phyloP scores from a whole-genome alignment of 169 alveolate genomes.

The Plasmodium inui region DNA sequence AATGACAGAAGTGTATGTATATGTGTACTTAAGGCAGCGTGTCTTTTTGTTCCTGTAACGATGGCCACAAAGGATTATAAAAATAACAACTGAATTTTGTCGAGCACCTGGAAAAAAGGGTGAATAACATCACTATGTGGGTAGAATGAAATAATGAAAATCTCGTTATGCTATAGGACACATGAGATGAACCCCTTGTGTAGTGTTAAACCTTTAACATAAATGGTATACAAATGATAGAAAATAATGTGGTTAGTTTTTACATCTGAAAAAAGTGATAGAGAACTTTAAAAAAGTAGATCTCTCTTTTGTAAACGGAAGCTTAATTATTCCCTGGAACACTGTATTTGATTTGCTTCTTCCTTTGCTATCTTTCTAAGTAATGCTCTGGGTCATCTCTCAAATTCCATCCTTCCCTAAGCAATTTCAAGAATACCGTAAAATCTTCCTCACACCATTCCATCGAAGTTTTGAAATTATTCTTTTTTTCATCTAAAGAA shows the following conservation, averaged over 20 bases:
- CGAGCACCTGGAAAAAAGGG: not conserved
- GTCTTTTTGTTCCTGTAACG: not conserved
- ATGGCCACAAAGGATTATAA: not conserved
- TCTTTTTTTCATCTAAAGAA: not conserved
- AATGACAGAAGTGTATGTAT: not conserved
- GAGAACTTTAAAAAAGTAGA: not conserved
- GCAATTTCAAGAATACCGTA: not conserved
- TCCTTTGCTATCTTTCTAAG: not conserved
- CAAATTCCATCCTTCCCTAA: conserved; percentile 8
- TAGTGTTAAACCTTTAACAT: not conserved
- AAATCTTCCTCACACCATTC: not conserved
- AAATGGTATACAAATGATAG: not conserved
- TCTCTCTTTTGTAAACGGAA: not conserved
- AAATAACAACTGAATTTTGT: not conserved
- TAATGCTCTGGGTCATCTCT: conserved; percentile 20
- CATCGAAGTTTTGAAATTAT: not conserved
- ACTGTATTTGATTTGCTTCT: not conserved
- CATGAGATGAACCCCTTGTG: not conserved
- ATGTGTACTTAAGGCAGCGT: not conserved
- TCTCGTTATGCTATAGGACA: not conserved
- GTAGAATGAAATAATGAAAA: not conserved
- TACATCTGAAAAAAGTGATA: not conserved
- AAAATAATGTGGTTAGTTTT: not conserved
- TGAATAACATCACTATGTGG: not conserved
- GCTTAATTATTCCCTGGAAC: not conserved